These are phyloP conservation scores for Gynochthodes officinalis DNA, from an alignment of 257 asterid genomes.

Conservation along the genomic window DNA sequence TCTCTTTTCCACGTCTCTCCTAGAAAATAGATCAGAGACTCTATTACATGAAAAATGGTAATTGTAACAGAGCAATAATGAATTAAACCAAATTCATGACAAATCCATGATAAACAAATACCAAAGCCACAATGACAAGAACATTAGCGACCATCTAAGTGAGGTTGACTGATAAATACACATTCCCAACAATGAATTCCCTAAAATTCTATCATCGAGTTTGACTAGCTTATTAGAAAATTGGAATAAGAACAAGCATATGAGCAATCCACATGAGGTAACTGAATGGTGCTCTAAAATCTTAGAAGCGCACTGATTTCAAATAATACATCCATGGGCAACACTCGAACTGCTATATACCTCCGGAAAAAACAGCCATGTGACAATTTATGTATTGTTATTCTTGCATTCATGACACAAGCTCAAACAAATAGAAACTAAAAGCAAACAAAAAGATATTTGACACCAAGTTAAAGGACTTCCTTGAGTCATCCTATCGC, in stretches of 20 bases:
- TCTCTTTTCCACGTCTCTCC: conserved; percentile 79
- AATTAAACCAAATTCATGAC: background rate
- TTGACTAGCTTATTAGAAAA: too few relatives aligned
- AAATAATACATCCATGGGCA: too few relatives aligned
- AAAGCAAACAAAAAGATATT: background rate
- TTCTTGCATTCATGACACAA: background rate
- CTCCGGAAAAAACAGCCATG: background rate
- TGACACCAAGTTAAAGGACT: background rate
- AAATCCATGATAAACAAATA: background rate
- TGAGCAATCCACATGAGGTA: background rate
- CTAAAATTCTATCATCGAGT: background rate
- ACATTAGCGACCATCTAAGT: background rate
- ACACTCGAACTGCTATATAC: background rate
- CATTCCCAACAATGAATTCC: background rate
- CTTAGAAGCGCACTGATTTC: background rate
- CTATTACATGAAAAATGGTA: background rate
- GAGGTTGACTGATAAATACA: background rate
- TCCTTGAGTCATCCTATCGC: background rate
- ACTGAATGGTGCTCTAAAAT: background rate
- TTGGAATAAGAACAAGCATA: background rate
- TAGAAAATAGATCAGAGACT: conserved; percentile 20
- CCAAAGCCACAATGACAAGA: background rate
- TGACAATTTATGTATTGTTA: background rate
- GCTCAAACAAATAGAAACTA: background rate
- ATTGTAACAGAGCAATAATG: background rate